Conservation (phyloP, 2,329 filamentous ascomycete species). For the Penicillium crustosum region DNA sequence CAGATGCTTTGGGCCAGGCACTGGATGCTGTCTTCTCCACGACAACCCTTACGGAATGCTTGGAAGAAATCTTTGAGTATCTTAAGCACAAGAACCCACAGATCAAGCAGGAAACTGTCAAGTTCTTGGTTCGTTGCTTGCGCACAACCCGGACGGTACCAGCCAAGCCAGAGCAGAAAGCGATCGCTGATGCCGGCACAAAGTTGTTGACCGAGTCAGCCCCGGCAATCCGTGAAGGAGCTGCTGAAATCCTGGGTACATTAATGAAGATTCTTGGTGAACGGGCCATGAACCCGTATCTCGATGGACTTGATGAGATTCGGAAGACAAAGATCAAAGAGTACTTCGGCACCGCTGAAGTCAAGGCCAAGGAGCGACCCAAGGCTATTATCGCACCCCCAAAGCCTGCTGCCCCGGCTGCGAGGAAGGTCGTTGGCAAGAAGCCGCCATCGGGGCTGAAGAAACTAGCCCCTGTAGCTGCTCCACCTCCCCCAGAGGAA, state of each 20-base stretch:
- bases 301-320: slow-evolving; percentile 93
- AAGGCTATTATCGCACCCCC: slow-evolving; percentile 69
- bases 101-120: slow-evolving; percentile 92
- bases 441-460: slow-evolving; percentile 52
- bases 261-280: slow-evolving; percentile 99
- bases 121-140: slow-evolving; percentile 86
- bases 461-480: slow-evolving; percentile 48
- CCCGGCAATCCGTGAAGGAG: slow-evolving; percentile 80
- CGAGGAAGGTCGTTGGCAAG: slow-evolving; percentile 57
- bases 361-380: slow-evolving; percentile 88
- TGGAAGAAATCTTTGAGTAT: slow-evolving; percentile 87
- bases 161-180: slow-evolving; percentile 75
- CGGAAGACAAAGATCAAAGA: slow-evolving; percentile 95
- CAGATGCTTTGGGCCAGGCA: slow-evolving; percentile 82
- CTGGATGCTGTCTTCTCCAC: slow-evolving; percentile 69
- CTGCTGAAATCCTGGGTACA: slow-evolving; percentile 88
- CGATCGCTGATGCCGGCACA: slow-evolving; percentile 83
- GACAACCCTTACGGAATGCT: slow-evolving; percentile 75
- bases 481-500: slow-evolving; percentile 18
- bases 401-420: slow-evolving; percentile 56
- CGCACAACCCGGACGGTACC: slow-evolving; percentile 82
- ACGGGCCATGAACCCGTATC: slow-evolving; percentile 85
- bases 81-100: slow-evolving; percentile 95
- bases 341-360: slow-evolving; percentile 76
- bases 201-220: slow-evolving; percentile 88